Evolutionary conservation across 441 rosid genomes (phyloP).

Genomic region (Manihot esculenta): DNA sequence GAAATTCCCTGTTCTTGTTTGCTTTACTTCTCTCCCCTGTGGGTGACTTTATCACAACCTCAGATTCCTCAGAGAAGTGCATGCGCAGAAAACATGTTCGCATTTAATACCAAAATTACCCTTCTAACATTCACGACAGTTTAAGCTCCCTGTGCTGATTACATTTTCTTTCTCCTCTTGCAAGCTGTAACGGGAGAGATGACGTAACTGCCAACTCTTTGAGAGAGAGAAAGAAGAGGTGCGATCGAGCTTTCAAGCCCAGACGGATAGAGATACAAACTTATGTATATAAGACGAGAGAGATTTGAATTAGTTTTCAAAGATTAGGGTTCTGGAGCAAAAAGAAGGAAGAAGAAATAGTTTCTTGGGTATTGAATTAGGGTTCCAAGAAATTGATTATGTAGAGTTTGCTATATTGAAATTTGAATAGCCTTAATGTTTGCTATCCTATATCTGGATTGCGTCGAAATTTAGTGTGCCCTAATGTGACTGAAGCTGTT

Average conservation of each 20-base stretch:
- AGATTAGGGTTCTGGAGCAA: slow-evolving; percentile 32
- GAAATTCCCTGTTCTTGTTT: not conserved
- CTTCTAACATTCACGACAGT: slow-evolving; percentile 31
- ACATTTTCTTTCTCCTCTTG: slow-evolving; percentile 11
- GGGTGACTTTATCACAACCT: not conserved
- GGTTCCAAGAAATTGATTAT: slow-evolving; percentile 26
- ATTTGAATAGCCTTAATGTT: not conserved
- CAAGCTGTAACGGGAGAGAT: slow-evolving; percentile 14
- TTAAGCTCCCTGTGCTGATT: slow-evolving; percentile 15
- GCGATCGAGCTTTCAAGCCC: not conserved
- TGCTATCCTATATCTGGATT: slow-evolving; percentile 2
- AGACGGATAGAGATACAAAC: not conserved
- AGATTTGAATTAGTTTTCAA: slow-evolving; percentile 22
- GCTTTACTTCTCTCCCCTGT: not conserved
- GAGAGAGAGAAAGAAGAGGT: not conserved
- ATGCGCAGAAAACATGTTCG: not conserved
- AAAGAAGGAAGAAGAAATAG: not conserved
- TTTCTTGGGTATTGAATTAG: slow-evolving; percentile 24
- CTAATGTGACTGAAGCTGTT: slow-evolving; percentile 37
- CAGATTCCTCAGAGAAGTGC: slow-evolving; percentile 11
- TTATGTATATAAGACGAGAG: not conserved
- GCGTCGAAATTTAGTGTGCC: slow-evolving; percentile 10
- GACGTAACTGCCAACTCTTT: slow-evolving; percentile 7
- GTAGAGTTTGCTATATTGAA: not conserved
- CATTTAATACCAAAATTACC: slow-evolving; percentile 36